Evolutionary conservation across 768 basidiomycete genomes (phyloP).

Genomic region (Auriscalpium vulgare): DNA sequence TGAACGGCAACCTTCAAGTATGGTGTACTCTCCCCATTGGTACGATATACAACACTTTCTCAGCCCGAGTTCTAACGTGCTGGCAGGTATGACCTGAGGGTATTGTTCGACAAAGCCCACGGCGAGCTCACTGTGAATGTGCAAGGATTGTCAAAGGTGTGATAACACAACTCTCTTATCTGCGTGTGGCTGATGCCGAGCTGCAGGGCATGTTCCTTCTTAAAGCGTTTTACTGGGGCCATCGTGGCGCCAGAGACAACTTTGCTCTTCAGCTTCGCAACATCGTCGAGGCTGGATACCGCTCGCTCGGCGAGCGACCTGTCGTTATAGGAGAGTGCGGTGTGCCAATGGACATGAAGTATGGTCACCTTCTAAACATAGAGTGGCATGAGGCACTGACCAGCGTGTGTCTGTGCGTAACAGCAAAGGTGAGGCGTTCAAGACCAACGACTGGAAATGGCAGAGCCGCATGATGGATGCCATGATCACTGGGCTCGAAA

Average conservation of each 20-base stretch:
- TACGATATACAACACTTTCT: constrained; percentile 29
- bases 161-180: constrained; percentile 14
- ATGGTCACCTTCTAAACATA: neutral
- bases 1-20: constrained; percentile 49
- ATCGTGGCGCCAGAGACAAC: constrained; percentile 72
- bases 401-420: neutral
- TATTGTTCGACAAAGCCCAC: constrained; percentile 77
- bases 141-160: constrained; percentile 80
- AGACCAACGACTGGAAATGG: constrained; percentile 67
- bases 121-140: constrained; percentile 88
- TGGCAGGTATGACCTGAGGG: constrained; percentile 84
- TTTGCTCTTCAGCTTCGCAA: constrained; percentile 76
- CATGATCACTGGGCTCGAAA: constrained; percentile 76
- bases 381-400: neutral
- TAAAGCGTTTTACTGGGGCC: constrained; percentile 84
- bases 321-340: constrained; percentile 90
- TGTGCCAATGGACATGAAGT: constrained; percentile 98
- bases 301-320: constrained; percentile 71
- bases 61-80: neutral
- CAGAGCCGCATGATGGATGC: constrained; percentile 94
- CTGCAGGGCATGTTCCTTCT: constrained; percentile 77
- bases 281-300: constrained; percentile 61
- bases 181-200: no score
- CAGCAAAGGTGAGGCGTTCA: constrained; percentile 67
- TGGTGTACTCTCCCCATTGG: constrained; percentile 76